phyloP scores from a whole-genome alignment of 2,329 filamentous ascomycete species.

The Metarhizium anisopliae region DNA sequence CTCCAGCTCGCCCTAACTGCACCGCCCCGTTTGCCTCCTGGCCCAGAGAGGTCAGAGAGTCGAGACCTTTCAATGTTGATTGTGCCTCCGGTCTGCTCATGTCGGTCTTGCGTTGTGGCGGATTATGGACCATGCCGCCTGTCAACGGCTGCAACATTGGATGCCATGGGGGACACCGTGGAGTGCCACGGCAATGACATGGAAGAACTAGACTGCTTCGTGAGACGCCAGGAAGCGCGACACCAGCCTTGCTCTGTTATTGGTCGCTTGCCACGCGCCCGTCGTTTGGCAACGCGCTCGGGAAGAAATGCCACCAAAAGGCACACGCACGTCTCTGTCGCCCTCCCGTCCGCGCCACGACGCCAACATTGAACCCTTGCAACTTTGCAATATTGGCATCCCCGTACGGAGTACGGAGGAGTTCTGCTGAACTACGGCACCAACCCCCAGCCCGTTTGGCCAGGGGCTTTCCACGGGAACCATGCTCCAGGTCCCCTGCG shows the following conservation, averaged over 20 bases:
- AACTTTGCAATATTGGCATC: neutral
- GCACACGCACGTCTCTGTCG: neutral
- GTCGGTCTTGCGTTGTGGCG: no score
- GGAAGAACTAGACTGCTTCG: neutral
- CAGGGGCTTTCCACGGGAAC: neutral
- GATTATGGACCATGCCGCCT: no score
- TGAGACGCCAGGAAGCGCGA: conserved; percentile 1
- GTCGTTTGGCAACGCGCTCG: neutral
- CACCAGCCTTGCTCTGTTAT: neutral
- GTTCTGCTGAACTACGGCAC: neutral
- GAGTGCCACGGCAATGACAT: neutral
- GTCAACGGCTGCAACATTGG: no score
- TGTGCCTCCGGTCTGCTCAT: no score
- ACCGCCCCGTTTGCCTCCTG: neutral
- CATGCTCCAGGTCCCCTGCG: neutral
- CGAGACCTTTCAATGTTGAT: neutral
- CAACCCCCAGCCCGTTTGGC: neutral
- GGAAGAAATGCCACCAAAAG: neutral
- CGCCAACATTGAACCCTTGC: neutral
- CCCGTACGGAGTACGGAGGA: no score
- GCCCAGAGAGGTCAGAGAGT: no score
- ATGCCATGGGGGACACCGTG: neutral
- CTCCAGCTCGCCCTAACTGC: neutral
- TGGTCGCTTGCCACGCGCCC: conserved; percentile 1
- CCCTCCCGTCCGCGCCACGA: neutral